Conservation (phyloP, 805 yeast species). For the Candida chilensis region DNA sequence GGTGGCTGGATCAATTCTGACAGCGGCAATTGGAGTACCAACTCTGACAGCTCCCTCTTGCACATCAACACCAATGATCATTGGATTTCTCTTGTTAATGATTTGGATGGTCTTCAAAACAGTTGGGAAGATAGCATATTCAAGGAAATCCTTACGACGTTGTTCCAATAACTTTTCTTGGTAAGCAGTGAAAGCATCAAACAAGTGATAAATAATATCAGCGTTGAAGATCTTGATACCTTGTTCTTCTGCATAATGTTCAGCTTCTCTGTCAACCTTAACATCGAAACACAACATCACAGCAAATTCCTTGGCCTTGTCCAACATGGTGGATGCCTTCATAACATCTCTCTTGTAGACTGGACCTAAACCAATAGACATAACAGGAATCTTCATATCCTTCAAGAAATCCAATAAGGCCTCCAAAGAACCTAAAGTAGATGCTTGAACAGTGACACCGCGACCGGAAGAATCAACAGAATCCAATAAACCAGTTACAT, state of each 20-base stretch:
- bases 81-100: conserved; percentile 97
- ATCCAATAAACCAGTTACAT: conserved; percentile 86
- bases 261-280: conserved; percentile 94
- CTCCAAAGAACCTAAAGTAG: conserved; percentile 96
- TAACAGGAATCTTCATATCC: conserved; percentile 98
- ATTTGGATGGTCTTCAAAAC: conserved; percentile 91
- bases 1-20: conserved; percentile 79
- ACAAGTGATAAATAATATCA: conserved; percentile 92
- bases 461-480: conserved; percentile 91
- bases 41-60: conserved; percentile 79
- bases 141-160: conserved; percentile 82
- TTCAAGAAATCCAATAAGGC: conserved; percentile 94
- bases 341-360: conserved; percentile 97
- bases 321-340: conserved; percentile 96
- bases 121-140: conserved; percentile 90
- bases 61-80: conserved; percentile 99
- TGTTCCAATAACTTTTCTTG: conserved; percentile 82
- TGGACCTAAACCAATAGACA: conserved; percentile 98
- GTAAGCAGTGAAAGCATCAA: conserved; percentile 89
- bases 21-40: conserved; percentile 96
- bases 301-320: conserved; percentile 90
- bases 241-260: conserved; percentile 93
- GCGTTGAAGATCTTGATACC: conserved; percentile 90
- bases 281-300: conserved; percentile 99
- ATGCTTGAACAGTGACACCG: conserved; percentile 98